These are phyloP conservation scores for Streptanthus diversifolius DNA, from an alignment of 345 rosid genomes.

Conservation along the genomic window DNA sequence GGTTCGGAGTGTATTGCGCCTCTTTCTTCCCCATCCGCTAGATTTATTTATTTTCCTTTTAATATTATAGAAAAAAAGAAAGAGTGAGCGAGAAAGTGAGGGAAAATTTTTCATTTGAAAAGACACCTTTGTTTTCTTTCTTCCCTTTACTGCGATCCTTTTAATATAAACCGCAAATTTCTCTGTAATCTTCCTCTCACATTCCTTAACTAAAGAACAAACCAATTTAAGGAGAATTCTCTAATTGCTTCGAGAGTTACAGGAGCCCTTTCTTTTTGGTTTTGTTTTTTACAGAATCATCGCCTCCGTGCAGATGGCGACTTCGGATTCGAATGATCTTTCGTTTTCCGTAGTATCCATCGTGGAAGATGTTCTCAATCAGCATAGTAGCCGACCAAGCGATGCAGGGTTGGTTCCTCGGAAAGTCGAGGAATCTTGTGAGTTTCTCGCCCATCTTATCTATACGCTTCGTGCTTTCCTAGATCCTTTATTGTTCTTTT, in stretches of 20 bases:
- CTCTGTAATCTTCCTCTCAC: conserved; percentile 10
- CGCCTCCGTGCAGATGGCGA: conserved; percentile 38
- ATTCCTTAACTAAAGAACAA: neutral
- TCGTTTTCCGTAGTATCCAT: conserved; percentile 58
- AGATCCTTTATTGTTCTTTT: too few relatives aligned
- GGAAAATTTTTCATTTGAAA: conserved; percentile 30
- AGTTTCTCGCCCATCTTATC: neutral
- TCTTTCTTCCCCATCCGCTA: conserved; percentile 34
- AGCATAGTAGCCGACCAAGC: conserved; percentile 42
- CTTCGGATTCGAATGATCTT: conserved; percentile 40
- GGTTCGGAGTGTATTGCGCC: conserved; percentile 47
- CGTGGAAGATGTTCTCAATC: conserved; percentile 75
- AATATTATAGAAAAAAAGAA: conserved; percentile 14
- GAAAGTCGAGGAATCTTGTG: conserved; percentile 72
- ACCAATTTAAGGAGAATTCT: neutral
- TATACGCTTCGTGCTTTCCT: too few relatives aligned
- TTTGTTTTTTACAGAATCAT: neutral
- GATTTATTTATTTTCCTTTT: neutral
- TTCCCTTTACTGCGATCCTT: neutral
- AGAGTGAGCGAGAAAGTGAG: conserved; percentile 42
- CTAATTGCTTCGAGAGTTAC: neutral
- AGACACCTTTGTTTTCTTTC: neutral
- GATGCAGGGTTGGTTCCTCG: conserved; percentile 48
- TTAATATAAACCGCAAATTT: conserved; percentile 25
- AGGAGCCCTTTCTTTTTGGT: too few relatives aligned